These are phyloP conservation scores for Aspergillus sp. DNA, from an alignment of 2,329 filamentous ascomycete genomes.

Conservation along the genomic window DNA sequence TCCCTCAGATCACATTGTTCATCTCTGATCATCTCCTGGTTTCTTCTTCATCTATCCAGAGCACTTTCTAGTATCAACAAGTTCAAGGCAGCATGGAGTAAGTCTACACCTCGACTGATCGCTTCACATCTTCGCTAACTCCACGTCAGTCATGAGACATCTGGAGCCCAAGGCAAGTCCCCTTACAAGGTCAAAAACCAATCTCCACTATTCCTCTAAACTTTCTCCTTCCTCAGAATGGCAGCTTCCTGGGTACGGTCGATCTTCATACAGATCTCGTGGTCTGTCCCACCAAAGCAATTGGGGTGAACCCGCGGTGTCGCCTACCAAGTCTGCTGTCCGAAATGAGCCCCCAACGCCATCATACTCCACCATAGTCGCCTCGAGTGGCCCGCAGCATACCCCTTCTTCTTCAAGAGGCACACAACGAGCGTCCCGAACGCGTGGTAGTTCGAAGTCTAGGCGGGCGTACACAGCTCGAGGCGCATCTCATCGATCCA, in stretches of 20 bases:
- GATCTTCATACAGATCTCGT: background rate
- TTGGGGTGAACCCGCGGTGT: background rate
- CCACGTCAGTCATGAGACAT: constrained; percentile 18
- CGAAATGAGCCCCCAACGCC: background rate
- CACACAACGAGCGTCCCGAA: background rate
- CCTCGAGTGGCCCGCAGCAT: background rate
- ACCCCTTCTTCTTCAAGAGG: background rate
- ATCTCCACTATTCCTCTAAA: background rate
- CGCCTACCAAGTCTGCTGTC: background rate
- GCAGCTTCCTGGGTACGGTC: constrained; percentile 22
- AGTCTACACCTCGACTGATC: background rate
- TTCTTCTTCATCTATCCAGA: background rate
- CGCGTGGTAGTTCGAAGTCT: background rate
- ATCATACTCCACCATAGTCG: background rate
- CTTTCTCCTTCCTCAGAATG: constrained; percentile 16
- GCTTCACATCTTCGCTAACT: no score
- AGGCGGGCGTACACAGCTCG: background rate
- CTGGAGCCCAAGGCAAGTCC: constrained; percentile 22
- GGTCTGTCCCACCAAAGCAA: background rate
- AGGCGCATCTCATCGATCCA: background rate
- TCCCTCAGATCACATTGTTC: background rate
- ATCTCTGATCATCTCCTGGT: background rate
- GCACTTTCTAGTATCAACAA: background rate
- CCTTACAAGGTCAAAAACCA: background rate
- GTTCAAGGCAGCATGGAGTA: constrained; percentile 11